phyloP scores from a whole-genome alignment of 1,139 yeast genomes.

The Nakaseomyces uthaithaninus region DNA sequence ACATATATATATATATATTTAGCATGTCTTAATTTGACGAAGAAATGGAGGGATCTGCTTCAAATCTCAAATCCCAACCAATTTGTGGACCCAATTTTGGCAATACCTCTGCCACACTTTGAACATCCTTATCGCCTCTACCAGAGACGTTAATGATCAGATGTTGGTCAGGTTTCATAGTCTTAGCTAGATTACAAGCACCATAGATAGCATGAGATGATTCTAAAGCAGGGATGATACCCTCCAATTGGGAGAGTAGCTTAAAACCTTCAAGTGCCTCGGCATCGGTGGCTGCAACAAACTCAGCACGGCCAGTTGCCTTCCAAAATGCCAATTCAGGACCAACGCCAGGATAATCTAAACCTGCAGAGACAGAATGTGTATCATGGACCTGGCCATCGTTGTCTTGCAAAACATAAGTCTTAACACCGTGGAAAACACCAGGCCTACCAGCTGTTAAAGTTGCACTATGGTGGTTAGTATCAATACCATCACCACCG shows the following conservation, averaged over 20 bases:
- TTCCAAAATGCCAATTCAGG: conserved; percentile 98
- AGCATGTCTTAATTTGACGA: background rate
- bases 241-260: conserved; percentile 83
- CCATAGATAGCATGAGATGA: conserved; percentile 94
- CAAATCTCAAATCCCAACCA: conserved; percentile 94
- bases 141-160: conserved; percentile 88
- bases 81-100: conserved; percentile 85
- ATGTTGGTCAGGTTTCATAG: conserved; percentile 69
- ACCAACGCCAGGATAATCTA: conserved; percentile 98
- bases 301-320: conserved; percentile 82
- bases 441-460: conserved; percentile 90
- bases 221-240: conserved; percentile 97
- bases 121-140: conserved; percentile 98
- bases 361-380: conserved; percentile 95
- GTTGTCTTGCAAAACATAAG: conserved; percentile 78
- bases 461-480: conserved; percentile 85
- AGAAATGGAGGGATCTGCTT: conserved; percentile 33
- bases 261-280: conserved; percentile 88
- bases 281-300: conserved; percentile 87
- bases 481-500: conserved; percentile 93
- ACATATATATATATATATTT: conserved; percentile 8
- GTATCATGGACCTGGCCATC: conserved; percentile 98
- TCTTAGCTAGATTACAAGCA: conserved; percentile 82
- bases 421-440: conserved; percentile 95
- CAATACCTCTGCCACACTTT: conserved; percentile 88